Percentiles rank a stretch among this genome's conserved stretches.
These are phyloP conservation scores for Taphrina flavorubra DNA, from an alignment of 1,139 yeast genomes.

Conservation along the genomic window DNA sequence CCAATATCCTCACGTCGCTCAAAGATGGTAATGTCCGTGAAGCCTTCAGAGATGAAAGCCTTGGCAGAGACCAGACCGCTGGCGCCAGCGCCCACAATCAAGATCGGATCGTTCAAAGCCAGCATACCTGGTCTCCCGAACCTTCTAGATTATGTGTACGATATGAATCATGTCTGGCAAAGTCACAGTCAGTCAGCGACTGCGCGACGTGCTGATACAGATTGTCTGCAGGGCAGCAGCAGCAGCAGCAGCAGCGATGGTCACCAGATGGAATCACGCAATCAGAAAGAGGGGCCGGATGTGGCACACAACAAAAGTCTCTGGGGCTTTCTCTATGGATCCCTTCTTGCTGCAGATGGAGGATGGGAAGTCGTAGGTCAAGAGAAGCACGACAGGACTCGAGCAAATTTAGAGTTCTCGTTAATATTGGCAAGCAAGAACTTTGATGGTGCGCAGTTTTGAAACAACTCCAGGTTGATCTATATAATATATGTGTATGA, in stretches of 20 bases:
- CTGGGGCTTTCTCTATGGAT: no score
- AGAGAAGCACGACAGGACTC: background rate
- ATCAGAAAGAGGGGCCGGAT: slow-evolving; percentile 4
- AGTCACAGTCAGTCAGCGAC: no score
- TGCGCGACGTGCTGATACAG: no score
- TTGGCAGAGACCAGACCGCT: slow-evolving; percentile 66
- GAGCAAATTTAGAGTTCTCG: no score
- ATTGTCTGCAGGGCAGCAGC: no score
- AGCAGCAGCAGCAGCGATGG: no score
- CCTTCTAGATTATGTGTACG: no score
- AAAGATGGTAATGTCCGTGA: slow-evolving; percentile 57
- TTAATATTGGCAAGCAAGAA: no score
- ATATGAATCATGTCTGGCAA: no score
- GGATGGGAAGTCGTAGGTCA: background rate
- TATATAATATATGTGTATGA: background rate
- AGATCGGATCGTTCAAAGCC: slow-evolving; percentile 7
- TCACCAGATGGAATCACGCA: background rate
- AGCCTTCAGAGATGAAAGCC: slow-evolving; percentile 59
- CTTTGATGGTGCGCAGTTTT: background rate
- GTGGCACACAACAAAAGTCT: background rate
- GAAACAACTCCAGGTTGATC: slow-evolving; percentile 3
- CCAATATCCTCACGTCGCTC: slow-evolving; percentile 60
- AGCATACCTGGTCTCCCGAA: background rate
- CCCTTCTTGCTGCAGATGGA: no score
- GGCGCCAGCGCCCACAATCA: slow-evolving; percentile 68